phyloP scores from a whole-genome alignment of 1,284 basidiomycete genomes.

The Coniferiporia weirii region DNA sequence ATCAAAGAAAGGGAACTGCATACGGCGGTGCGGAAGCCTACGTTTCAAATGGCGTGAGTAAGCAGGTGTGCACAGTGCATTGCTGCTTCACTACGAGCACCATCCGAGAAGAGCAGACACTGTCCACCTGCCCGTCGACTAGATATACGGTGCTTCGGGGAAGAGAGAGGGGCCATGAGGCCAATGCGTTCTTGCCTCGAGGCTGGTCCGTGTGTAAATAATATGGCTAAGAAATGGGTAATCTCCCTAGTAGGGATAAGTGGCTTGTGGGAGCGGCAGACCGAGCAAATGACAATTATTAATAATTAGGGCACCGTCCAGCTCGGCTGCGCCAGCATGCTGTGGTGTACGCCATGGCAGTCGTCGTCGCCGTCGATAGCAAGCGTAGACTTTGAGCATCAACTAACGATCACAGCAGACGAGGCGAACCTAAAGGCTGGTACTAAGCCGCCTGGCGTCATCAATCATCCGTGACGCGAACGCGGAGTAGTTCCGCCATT shows the following conservation, averaged over 20 bases:
- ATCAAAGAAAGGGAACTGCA: no score
- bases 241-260: not conserved
- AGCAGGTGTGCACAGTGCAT: not conserved
- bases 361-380: no score
- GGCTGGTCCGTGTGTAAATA: not conserved
- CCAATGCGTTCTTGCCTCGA: slow-evolving; percentile 2
- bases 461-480: not conserved
- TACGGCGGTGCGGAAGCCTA: no score
- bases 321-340: no score
- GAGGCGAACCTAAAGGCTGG: not conserved
- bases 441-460: not conserved
- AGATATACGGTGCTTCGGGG: not conserved
- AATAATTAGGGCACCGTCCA: not conserved
- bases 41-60: not conserved
- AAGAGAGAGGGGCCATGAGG: not conserved
- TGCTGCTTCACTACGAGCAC: not conserved
- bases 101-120: not conserved
- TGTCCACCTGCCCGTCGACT: not conserved
- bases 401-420: not conserved
- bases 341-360: not conserved
- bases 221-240: not conserved
- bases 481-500: not conserved
- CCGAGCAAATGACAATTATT: not conserved
- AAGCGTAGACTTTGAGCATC: no score
- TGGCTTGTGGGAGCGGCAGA: not conserved